A percentile compares a stretch with the other conserved stretches of the same genome.
phyloP scores from a whole-genome alignment of 805 yeast genomes.

The Zygoascus flipseniorum region DNA sequence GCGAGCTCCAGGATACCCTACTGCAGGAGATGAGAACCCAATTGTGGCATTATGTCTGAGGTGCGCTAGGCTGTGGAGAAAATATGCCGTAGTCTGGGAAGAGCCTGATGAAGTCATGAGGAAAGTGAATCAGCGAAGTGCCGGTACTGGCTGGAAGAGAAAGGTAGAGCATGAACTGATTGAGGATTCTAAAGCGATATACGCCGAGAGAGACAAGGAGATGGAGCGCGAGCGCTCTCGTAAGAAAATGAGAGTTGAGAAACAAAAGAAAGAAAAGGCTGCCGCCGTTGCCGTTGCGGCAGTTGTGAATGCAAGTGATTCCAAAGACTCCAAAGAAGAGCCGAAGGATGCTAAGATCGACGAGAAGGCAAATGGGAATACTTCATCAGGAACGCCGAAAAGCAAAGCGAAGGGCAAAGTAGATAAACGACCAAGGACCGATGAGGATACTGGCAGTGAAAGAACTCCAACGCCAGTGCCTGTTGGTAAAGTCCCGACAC shows the following conservation, averaged over 20 bases:
- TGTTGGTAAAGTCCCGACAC: background rate
- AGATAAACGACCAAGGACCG: conserved; percentile 5
- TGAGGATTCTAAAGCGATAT: conserved; percentile 38
- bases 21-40: conserved; percentile 29
- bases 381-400: background rate
- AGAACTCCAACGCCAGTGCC: conserved; percentile 11
- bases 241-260: conserved; percentile 12
- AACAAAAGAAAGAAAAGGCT: conserved; percentile 8
- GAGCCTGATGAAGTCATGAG: conserved; percentile 59
- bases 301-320: conserved; percentile 7
- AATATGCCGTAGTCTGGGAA: conserved; percentile 84
- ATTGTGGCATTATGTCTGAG: conserved; percentile 66
- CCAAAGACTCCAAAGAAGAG: conserved; percentile 8
- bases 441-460: conserved; percentile 10
- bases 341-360: conserved; percentile 1
- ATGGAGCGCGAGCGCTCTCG: conserved; percentile 10
- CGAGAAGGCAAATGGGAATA: background rate
- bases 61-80: conserved; percentile 86
- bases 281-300: conserved; percentile 7
- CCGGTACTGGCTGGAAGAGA: conserved; percentile 49
- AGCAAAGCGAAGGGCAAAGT: background rate
- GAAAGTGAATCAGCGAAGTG: conserved; percentile 33
- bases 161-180: conserved; percentile 54
- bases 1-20: conserved; percentile 54
- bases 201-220: conserved; percentile 24